Evolutionary conservation across 257 asterid genomes (phyloP).

Genomic region (Solanum acaule): DNA sequence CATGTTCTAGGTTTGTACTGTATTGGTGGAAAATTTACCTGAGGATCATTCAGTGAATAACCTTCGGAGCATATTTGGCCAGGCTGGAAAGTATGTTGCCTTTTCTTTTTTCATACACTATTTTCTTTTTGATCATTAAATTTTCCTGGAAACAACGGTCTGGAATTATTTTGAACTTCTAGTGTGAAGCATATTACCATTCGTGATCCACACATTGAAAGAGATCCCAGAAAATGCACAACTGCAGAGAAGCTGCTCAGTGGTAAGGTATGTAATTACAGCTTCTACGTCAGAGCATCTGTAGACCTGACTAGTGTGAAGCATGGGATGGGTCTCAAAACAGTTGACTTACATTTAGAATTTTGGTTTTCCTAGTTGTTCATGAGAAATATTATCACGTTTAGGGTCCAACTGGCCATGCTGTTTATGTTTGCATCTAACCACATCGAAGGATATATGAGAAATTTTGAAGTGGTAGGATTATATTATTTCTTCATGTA

Average conservation of each 20-base stretch:
- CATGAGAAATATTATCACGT: neutral
- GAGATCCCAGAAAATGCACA: slow-evolving; percentile 54
- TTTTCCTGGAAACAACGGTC: neutral
- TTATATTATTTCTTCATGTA: neutral
- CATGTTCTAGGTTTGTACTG: slow-evolving; percentile 67
- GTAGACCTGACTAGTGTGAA: neutral
- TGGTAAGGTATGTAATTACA: slow-evolving; percentile 53
- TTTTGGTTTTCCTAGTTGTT: neutral
- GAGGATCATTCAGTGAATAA: slow-evolving; percentile 87
- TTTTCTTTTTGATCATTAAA: neutral
- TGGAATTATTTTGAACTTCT: slow-evolving; percentile 14
- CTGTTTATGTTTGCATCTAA: neutral
- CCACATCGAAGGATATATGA: neutral
- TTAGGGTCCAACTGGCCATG: neutral
- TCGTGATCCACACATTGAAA: slow-evolving; percentile 68
- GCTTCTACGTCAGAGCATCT: neutral
- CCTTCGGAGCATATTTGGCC: slow-evolving; percentile 70
- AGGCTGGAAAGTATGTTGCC: slow-evolving; percentile 74
- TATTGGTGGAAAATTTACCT: slow-evolving; percentile 92
- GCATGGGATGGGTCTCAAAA: neutral
- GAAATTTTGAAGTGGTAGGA: neutral
- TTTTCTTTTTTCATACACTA: neutral
- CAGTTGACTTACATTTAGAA: neutral
- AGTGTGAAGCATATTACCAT: slow-evolving; percentile 59
- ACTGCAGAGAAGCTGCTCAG: slow-evolving; percentile 82